Base-by-base conservation (phyloP, 495 filamentous ascomycete species). In the Oidiodendron maius region DNA sequence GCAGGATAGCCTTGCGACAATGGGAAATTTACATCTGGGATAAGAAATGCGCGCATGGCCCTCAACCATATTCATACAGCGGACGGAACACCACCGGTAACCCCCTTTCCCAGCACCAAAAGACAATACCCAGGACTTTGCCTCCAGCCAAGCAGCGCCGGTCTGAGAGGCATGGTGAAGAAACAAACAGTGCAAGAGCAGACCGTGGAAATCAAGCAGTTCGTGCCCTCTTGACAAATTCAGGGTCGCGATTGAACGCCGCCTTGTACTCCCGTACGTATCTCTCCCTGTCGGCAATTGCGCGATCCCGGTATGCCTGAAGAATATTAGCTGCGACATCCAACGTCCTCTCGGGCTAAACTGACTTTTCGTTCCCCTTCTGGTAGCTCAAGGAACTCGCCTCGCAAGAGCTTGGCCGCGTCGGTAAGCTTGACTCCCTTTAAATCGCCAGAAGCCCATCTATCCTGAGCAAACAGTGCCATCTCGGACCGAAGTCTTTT, bases 361-460 rank as follows among this genome's bases (percentile, higher is more conserved):
- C 67, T 51, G 64, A 84, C 83, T 63, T 80, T 61, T 58, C 80
- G 83, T 61, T 84, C 78, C 3, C 53, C 48, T 5, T 67, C 65
- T 13, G 69, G 62, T 50, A 86, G 40, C 3, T 43, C 65, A 25
- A 70, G 77, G 72, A 71, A 87, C 53, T 82, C 77, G 15, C 65
- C 49, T 2, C 39, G 47, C 15, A 74, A 54, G n/a, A 70, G 55
- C 20, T 51, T 55, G 1, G 46, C 18, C 0, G 54, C 52, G 1
- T 82, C 75, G 0, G 3, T 6, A 0, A 48, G 1, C 3, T 44
- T 4, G 28, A 81, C 62, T 18, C 69, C 61, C 48, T 70, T 73
- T 48, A 82, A 66, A 40, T 83, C 80, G 13, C 70, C 70, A 39
- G 60, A 62, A 5, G 44, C 53, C 1, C 40, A 15, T 16, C 75